Evolutionary conservation across 352 stramenopile species (phyloP), one percentile per base, ranked within the genome.

Genomic region (Phytophthora pseudosyringae): DNA sequence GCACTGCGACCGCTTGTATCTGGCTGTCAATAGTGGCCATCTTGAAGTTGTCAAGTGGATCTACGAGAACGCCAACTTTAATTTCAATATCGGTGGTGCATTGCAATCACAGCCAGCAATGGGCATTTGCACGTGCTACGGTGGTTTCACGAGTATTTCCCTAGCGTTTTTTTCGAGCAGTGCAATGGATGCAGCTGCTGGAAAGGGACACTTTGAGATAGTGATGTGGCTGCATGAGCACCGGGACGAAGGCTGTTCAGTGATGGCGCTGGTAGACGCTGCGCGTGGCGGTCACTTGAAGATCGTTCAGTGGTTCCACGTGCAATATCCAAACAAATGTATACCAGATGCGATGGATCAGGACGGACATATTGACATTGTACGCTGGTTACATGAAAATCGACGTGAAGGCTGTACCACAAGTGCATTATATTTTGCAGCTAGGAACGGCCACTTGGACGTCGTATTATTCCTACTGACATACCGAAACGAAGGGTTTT

Each of bases 381-480:
- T 56, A 4, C 9, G n/a, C n/a, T 59, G 36, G 36, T 25, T 49
- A 21, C 36, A 59, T 44, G 11, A 55, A 55, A 41, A 45, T 21
- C 31, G 46, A 18, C 4, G 7, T 10, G 46, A 53, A 53, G 46
- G 46, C 1, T 43, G 46, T 32, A 55, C 47, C 21, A 25, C 47
- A 21, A 12, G 5, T 9, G 47, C 47, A 5, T 35, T 55, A 32
- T 10, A 44, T 8, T 29, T 3, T 25, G 32, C 47, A 12, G 47
- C 47, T 25, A 31, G 31, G 3, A 6, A 8, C 7, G 32, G 46
- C 1, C 47, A 45, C 47, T 9, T 55, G 5, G 7, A 45, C 10
- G 47, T 55, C 18, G 18, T 55, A 1, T 44, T 55, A 10, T 44
- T 8, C 3, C 32, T 55, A 55, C 31, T 55, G 16, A 32, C 44